Evolutionary conservation across 495 filamentous ascomycete species (phyloP), one percentile per base, ranked within the genome.

Genomic region (Chaetomium cochliodes): DNA sequence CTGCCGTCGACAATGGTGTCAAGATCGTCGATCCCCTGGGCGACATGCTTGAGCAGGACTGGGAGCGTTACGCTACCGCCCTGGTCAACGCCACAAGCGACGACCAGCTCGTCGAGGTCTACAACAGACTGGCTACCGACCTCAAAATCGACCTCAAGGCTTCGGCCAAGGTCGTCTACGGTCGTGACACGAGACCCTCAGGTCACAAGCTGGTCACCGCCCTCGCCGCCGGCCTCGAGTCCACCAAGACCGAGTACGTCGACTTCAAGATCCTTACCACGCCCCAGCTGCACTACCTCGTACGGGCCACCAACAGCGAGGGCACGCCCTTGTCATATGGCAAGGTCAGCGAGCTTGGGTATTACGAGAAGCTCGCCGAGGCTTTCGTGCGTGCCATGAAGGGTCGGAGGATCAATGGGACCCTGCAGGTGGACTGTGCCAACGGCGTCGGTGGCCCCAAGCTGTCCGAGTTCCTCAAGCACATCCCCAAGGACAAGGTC

Each of bases 21-120:
- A 99, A 99, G 84, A 84, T 99, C 67, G 90, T 99, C 67, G 94
- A 99, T 77, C 94, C 94, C 15, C 90, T 96, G 88, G 93, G 93
- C 65, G 93, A 97, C 73, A 98, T 98, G 93, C 83, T 98, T 25
- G 91, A 96, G 82, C 91, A 84, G 65, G 88, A 91, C 64, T 99
- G 96, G 96, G 94, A 99, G 79, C 79, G 79, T 28, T 86, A 93
- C 73, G 91, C 92, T 5, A 97, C 96, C 28, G 83, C 80, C 67
- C 84, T 99, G 50, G 92, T 96, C 65, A 99, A 98, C 70, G 87
- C 90, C 47, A 78, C 84, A 5, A 83, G 82, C 58, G 89, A 96
- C 64, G 83, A 89, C 60, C 86, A 85, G 25, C 85, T 98, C 42
- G 80, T 85, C 63, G 84, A 90, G 42, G 82, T 87, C 68, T 97